phyloP scores from a whole-genome alignment of 129 eudicot genomes.

The Saussurea involucrata region DNA sequence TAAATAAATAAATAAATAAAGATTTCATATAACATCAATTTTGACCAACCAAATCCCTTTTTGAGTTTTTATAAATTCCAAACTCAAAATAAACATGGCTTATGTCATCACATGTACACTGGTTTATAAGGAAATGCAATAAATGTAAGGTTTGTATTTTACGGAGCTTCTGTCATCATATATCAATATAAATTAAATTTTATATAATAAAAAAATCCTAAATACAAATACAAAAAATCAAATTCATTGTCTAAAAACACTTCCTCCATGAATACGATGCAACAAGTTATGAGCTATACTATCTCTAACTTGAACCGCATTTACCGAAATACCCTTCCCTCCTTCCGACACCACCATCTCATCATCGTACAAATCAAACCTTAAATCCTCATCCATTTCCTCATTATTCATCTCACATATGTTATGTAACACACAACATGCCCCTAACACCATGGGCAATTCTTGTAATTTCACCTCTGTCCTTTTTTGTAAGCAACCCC shows the following conservation, averaged over 20 bases:
- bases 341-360: slow-evolving; percentile 45
- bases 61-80: too few relatives aligned
- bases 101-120: too few relatives aligned
- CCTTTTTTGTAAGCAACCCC: slow-evolving; percentile 74
- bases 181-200: too few relatives aligned
- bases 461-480: slow-evolving; percentile 70
- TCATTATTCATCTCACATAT: slow-evolving; percentile 68
- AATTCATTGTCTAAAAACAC: background rate
- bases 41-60: background rate
- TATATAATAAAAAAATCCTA: background rate
- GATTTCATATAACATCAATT: background rate
- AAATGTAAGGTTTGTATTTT: too few relatives aligned
- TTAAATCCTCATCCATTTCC: slow-evolving; percentile 37
- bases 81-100: too few relatives aligned
- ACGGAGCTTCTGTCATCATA: too few relatives aligned
- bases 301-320: slow-evolving; percentile 54
- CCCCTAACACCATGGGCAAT: slow-evolving; percentile 67
- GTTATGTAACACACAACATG: slow-evolving; percentile 72
- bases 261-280: slow-evolving; percentile 22
- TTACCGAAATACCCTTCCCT: slow-evolving; percentile 25
- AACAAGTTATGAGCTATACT: slow-evolving; percentile 62
- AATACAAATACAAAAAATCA: background rate
- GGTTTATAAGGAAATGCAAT: too few relatives aligned
- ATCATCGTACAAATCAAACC: slow-evolving; percentile 62
- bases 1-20: too few relatives aligned